These are phyloP conservation scores for Nidula microcarpa DNA, from an alignment of 768 basidiomycete species.

Conservation along the genomic window DNA sequence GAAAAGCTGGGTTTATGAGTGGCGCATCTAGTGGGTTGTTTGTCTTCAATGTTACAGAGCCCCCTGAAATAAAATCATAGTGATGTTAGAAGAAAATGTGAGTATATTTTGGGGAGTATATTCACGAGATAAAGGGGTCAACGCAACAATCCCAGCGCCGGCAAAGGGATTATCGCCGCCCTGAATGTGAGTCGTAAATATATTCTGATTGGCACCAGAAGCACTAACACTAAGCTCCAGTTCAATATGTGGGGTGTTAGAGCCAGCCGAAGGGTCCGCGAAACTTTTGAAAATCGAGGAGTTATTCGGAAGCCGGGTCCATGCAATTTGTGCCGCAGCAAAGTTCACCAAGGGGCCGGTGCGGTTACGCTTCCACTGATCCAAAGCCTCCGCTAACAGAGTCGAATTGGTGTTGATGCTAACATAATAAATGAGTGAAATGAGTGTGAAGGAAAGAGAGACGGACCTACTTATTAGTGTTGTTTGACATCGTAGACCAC, in stretches of 20 bases:
- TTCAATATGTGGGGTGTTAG: slow-evolving; percentile 19
- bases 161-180: background rate
- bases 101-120: background rate
- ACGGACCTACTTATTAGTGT: slow-evolving; percentile 18
- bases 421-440: background rate
- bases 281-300: slow-evolving; percentile 12
- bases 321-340: slow-evolving; percentile 17
- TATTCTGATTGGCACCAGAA: no score
- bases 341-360: slow-evolving; percentile 16
- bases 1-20: slow-evolving; percentile 43
- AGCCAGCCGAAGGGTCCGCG: slow-evolving; percentile 18
- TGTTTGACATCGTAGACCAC: slow-evolving; percentile 21
- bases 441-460: background rate
- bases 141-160: background rate
- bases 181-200: background rate
- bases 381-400: slow-evolving; percentile 14
- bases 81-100: background rate
- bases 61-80: slow-evolving; percentile 14
- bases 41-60: slow-evolving; percentile 28
- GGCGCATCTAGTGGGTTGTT: slow-evolving; percentile 40
- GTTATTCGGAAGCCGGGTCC: slow-evolving; percentile 15
- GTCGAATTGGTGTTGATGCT: slow-evolving; percentile 18
- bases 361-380: slow-evolving; percentile 13
- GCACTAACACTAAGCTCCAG: slow-evolving; percentile 5
- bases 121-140: background rate